Base-by-base conservation (phyloP, 2,329 filamentous ascomycete species). In the Penicillium sp. region DNA sequence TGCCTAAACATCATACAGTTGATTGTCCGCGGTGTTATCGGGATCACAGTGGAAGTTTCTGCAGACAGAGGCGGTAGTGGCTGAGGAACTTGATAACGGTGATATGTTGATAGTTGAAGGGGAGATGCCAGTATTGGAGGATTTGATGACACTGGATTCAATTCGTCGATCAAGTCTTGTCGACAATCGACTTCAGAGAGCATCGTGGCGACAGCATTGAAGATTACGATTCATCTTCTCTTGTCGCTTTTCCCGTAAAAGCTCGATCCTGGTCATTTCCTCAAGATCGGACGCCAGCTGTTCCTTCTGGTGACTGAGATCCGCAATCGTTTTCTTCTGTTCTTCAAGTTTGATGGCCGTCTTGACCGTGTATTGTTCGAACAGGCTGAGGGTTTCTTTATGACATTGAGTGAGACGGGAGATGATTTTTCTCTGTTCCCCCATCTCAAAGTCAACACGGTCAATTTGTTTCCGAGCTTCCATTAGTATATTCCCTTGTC, bases 11-110 rank as follows among this genome's bases (percentile, higher is more conserved):
- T 46, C 42, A 41, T 16, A 22, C 46, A 1, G 50, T 50, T 9
- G 45, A 58, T 33, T 61, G 60, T 38, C 38, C 52, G 14, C 48
- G 60, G 28, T 61, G 60, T 28, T 44, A 52, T 45, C 43, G 47
- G 16, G 42, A 49, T 18, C 47, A 53, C 14, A 40, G 33, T 12
- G 41, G 18, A 2, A 36, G 31, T 12, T 31, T 37, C 12, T 43
- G 39, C 27, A 36, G 25, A 2, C 33, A 37, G 35, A 14, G 25
- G 18, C 28, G 14, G 11, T 33, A 43, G 13, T 18, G n/a, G n/a
- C n/a, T n/a, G 25, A 41, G 40, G 38, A 40, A 25, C 22, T 6
- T 25, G 22, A 25, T 6, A 6, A 6, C 6, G 22, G 22, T 4
- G 7, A 25, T 7, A 8, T 25, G 22, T 25, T 25, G 8, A 25